Percentiles rank a stretch among this genome's conserved stretches.
Conservation (phyloP, 352 stramenopile species). For the Pythium dissotocum region DNA sequence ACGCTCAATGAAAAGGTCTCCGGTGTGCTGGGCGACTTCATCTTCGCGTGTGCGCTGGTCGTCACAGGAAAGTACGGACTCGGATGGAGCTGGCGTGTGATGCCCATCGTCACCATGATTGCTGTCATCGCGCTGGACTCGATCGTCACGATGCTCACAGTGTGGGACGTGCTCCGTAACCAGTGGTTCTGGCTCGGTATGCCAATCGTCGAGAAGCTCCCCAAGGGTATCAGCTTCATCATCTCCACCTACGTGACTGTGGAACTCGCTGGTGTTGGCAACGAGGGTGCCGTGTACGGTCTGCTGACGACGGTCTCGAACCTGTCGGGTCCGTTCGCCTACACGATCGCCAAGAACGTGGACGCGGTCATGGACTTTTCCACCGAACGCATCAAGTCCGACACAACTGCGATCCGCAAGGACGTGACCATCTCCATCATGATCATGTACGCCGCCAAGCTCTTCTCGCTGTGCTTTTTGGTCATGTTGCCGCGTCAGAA, state of each 20-base stretch:
- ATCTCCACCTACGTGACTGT: conserved; percentile 34
- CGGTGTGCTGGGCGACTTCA: conserved; percentile 34
- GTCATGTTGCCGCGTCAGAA: conserved; percentile 31
- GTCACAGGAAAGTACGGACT: conserved; percentile 44
- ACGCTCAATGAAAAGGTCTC: conserved; percentile 45
- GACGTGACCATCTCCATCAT: conserved; percentile 44
- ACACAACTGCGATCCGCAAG: conserved; percentile 35
- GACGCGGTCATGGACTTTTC: conserved; percentile 36
- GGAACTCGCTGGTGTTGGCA: conserved; percentile 45
- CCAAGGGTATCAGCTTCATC: conserved; percentile 40
- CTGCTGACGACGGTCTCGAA: conserved; percentile 49
- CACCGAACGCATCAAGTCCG: conserved; percentile 34
- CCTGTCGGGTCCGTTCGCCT: conserved; percentile 37
- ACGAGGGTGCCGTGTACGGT: conserved; percentile 50
- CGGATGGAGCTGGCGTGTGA: conserved; percentile 47
- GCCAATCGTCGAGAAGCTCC: conserved; percentile 38
- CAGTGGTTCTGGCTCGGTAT: neutral
- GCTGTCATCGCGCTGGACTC: conserved; percentile 36
- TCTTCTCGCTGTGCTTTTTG: conserved; percentile 40
- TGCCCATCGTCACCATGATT: conserved; percentile 33
- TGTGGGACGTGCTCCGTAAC: conserved; percentile 39
- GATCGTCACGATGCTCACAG: conserved; percentile 36
- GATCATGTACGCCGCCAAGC: conserved; percentile 41
- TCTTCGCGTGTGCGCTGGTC: conserved; percentile 38
- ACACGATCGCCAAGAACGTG: conserved; percentile 37